Percentiles rank a stretch among this genome's conserved stretches.
Evolutionary conservation across 1,284 basidiomycete genomes (phyloP).

Genomic region (Pascua sp.): DNA sequence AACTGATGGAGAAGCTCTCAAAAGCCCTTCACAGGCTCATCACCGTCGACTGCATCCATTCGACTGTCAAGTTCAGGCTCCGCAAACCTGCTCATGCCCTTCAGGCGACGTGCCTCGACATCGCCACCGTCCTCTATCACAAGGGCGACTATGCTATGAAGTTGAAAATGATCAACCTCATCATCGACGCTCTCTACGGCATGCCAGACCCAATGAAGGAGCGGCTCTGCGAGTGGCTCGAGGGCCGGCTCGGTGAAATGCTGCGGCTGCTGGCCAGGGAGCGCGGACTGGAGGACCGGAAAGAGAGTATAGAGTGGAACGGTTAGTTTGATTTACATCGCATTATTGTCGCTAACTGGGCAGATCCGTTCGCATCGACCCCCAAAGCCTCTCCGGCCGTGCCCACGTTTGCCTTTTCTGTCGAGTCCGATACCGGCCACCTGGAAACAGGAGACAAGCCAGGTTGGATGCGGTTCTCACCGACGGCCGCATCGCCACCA

Average conservation of each 20-base stretch:
- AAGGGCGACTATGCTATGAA: constrained; percentile 42
- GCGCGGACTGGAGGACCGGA: neutral
- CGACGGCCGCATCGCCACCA: constrained; percentile 14
- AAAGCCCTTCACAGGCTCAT: constrained; percentile 19
- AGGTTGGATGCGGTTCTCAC: constrained; percentile 36
- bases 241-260: constrained; percentile 32
- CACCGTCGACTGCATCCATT: constrained; percentile 33
- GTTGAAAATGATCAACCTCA: constrained; percentile 44
- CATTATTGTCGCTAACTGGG: neutral
- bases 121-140: constrained; percentile 47
- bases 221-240: constrained; percentile 53
- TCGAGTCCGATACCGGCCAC: constrained; percentile 4
- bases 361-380: constrained; percentile 14
- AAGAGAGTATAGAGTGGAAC: constrained; percentile 2
- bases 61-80: constrained; percentile 25
- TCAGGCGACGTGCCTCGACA: constrained; percentile 44
- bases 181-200: constrained; percentile 31
- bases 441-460: neutral
- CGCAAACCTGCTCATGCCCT: constrained; percentile 38
- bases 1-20: constrained; percentile 24
- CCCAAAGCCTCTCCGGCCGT: neutral
- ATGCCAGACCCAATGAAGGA: constrained; percentile 47
- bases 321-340: constrained; percentile 4
- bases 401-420: constrained; percentile 21
- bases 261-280: constrained; percentile 22